Evolutionary conservation across 1,139 yeast species (phyloP), one percentile per base, ranked within the genome.

Genomic region (Hyphopichia burtonii): DNA sequence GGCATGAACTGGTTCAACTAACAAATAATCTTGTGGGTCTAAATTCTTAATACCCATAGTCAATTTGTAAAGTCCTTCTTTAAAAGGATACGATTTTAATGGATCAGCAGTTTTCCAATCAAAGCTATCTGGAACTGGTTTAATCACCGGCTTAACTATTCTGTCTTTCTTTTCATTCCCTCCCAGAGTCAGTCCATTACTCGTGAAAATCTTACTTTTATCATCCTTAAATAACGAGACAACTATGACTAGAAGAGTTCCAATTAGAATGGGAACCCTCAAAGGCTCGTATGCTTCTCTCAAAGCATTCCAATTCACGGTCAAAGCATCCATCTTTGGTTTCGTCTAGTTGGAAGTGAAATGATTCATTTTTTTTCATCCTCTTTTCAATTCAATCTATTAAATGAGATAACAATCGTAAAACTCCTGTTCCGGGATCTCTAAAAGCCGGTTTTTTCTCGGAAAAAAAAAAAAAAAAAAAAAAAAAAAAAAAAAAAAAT

Each of bases 11-110:
- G 83, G 69, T 47, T 86, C 96, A n/a, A 87, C 56, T 39, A 81
- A 65, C 25, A 86, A 64, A 83, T 86, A 82, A 41, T 86, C 89
- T 41, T 77, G 74, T 6, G 77, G 72, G 27, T 75, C 74, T 35
- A 80, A 60, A 39, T 68, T 72, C 44, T 71, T 72, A 41, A 86
- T 74, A 0, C 86, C 91, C 87, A 86, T 81, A 4, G 85, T 84
- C 62, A 86, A 64, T 49, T 76, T 78, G 54, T 82, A 84, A 32
- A 67, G 71, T 3, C 83, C 84, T 41, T 78, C 74, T 54, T 80
- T 81, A 66, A 81, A 60, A 2, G 63, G 65, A 36, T 45, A 58
- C 3, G 56, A 51, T 38, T 51, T 56, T 27, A 51, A 27, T 1
- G 55, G 47, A 6, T 47, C 49, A 4, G 40, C 44, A 16, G 46